Conservation (phyloP, 2,329 filamentous ascomycete genomes). For the Fusarium torreyae region DNA sequence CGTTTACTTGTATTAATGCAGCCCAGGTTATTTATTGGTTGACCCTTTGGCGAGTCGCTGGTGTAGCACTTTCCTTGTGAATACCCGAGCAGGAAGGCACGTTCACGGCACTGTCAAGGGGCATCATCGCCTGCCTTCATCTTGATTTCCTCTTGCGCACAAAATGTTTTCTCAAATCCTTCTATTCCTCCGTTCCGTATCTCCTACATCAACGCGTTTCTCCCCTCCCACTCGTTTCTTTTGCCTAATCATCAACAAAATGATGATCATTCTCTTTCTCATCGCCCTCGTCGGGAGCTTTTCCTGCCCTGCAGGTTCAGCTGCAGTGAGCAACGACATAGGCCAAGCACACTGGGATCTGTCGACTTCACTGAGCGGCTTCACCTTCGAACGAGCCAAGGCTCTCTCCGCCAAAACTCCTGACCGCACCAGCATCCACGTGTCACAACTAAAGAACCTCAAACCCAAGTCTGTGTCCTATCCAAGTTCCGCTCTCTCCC, state of each 20-base stretch:
- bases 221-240: background rate
- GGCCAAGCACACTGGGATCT: conserved; percentile 51
- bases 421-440: conserved; percentile 51
- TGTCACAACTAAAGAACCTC: conserved; percentile 55
- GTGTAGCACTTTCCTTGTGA: conserved; percentile 21
- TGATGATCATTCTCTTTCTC: background rate
- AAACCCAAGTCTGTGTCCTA: conserved; percentile 35
- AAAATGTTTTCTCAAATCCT: background rate
- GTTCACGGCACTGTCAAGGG: background rate
- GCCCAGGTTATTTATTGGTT: too few species aligned
- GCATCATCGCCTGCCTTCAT: background rate
- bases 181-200: background rate
- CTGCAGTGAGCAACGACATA: background rate
- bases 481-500: conserved; percentile 51
- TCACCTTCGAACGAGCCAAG: conserved; percentile 56
- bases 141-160: background rate
- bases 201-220: background rate
- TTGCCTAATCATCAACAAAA: conserved; percentile 3
- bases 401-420: conserved; percentile 45
- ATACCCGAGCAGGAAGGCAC: conserved; percentile 1
- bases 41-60: background rate
- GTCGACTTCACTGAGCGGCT: conserved; percentile 56
- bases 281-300: conserved; percentile 8
- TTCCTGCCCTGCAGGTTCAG: conserved; percentile 11
- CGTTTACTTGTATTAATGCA: too few species aligned